Evolutionary conservation across 306 rosid species (phyloP), one percentile per base, ranked within the genome.

Genomic region (Fragaria iinumae): DNA sequence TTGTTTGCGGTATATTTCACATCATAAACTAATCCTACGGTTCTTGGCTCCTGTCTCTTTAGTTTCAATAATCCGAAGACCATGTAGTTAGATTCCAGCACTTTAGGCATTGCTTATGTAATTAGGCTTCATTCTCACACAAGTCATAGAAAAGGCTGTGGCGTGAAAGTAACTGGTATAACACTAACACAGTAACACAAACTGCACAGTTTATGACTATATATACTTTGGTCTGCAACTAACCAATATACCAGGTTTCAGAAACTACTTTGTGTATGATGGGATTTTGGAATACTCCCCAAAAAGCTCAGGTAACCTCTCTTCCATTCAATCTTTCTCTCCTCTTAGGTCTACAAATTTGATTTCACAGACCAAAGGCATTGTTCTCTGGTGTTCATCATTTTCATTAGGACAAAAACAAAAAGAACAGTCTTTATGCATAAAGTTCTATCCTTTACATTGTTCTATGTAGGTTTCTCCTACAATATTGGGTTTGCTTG

Each of bases 221-320:
- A 57, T 4, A 76, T 63, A 38, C 43, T 47, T 21, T 8, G 34
- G 34, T 75, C 71, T 69, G 67, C 85, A 59, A 59, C 36, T 49
- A 68, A 73, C 50, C 63, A 68, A 57, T 73, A 50, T 18, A 73
- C 60, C 72, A 68, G 20, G 71, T 47, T 34, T 67, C 60, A 75
- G 48, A 23, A 60, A 41, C 48, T 52, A 25, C 50, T 47, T n/a
- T 55, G 39, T 20, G 21, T 27, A 55, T 14, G 74, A 77, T 67
- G 79, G 44, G 69, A 44, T 5, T 68, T 47, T 14, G 29, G 47
- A 56, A 27, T 20, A 74, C 23, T 69, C 53, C 39, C 60, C 48
- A 11, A 50, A 69, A 50, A 60, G 64, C 71, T 69, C 71, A 53
- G 82, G 80, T 83, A 49, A 79, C 21, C 43, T 34, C 59, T 68